These are phyloP conservation scores for Komagataella pastoris DNA, from an alignment of 805 yeast species.

Conservation along the genomic window DNA sequence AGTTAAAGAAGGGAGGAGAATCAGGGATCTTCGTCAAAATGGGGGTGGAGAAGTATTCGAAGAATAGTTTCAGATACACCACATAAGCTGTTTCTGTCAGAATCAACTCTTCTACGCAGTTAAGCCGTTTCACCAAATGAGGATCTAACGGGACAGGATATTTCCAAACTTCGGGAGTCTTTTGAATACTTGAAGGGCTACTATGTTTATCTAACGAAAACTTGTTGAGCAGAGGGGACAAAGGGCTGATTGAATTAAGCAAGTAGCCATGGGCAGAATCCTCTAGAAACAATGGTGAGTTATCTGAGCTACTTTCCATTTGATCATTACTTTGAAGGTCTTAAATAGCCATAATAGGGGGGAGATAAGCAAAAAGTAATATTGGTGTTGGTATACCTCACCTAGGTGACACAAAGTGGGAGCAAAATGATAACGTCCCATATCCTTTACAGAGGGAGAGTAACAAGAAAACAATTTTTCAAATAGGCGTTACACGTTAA, in stretches of 20 bases:
- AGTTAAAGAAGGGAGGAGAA: slow-evolving; percentile 20
- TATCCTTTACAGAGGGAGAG: background rate
- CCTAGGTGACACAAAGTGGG: background rate
- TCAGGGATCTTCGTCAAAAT: slow-evolving; percentile 18
- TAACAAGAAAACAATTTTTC: too few relatives aligned
- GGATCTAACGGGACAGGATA: background rate
- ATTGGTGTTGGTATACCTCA: background rate
- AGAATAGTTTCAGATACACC: slow-evolving; percentile 27
- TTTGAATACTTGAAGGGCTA: background rate
- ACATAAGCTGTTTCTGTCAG: slow-evolving; percentile 35
- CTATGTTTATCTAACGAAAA: background rate
- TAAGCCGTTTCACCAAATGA: slow-evolving; percentile 9
- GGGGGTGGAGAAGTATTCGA: slow-evolving; percentile 28
- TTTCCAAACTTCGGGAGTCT: background rate
- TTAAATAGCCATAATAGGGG: background rate
- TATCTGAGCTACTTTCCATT: background rate
- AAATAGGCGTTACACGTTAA: background rate
- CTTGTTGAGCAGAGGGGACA: background rate
- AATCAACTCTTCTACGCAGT: slow-evolving; percentile 29
- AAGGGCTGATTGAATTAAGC: background rate
- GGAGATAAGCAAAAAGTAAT: background rate
- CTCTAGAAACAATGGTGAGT: background rate
- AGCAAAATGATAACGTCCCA: background rate
- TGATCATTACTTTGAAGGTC: background rate
- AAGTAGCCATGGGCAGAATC: background rate